Base-by-base conservation (phyloP, 2,329 filamentous ascomycete species). In the Sclerotiophoma versabilis region DNA sequence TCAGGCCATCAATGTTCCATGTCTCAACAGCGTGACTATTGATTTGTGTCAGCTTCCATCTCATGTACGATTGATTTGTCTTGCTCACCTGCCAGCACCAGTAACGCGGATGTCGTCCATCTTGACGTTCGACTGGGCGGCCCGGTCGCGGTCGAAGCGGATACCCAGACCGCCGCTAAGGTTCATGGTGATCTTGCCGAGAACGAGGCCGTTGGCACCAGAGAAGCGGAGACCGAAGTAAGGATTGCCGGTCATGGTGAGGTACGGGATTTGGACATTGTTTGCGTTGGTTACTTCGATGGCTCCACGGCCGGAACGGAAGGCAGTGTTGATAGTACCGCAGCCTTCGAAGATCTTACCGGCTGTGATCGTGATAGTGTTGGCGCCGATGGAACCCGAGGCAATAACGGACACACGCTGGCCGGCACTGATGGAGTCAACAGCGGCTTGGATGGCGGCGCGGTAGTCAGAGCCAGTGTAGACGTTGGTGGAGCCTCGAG, bases 331-430 rank as follows among this genome's bases (percentile, higher is more conserved):
- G 67, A 86, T 83, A 37, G 82, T 84, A 34, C 83, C 83, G 65
- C 83, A 85, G 26, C 81, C 83, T 59, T 86, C 83, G 41, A 86
- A 84, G 34, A 75, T 85, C 69, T 83, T 84, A 50, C 83, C 82
- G 63, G 78, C 80, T 27, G 65, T 60, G 57, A 85, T 78, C 20
- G 69, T 77, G 64, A 85, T 80, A 29, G 80, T 84, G 60, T 64
- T 77, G n/a, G 80, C 77, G 25, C 82, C 83, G 46, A 85, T 83
- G 36, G 80, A 82, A 4, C 83, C 83, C 0, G 81, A 83, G 0
- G 83, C 82, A 0, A 83, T 78, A 49, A 86, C 79, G 1, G 81
- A 71, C 0, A 85, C 77, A 10, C 83, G 80, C 66, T 85, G 80
- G 7, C 83, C 83, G 43, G 75, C 76, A 60, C 67, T 70, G 59